A percentile compares a stretch with the other conserved stretches of the same genome.
phyloP scores from a whole-genome alignment of 805 yeast genomes.

The Candida broadrunensis region DNA sequence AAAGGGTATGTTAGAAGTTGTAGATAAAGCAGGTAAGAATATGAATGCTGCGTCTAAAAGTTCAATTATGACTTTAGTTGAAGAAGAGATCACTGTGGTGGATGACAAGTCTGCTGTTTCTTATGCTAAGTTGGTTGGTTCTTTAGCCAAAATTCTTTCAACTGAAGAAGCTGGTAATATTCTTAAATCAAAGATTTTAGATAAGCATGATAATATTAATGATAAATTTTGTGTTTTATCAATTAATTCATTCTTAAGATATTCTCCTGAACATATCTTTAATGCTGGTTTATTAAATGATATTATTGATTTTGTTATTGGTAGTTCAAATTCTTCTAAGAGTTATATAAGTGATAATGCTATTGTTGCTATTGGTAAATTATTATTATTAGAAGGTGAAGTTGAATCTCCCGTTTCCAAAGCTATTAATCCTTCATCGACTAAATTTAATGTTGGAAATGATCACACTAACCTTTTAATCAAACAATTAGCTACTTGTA shows the following conservation, averaged over 20 bases:
- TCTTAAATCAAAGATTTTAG: conserved; percentile 57
- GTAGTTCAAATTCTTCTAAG: conserved; percentile 38
- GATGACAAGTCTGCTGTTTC: conserved; percentile 68
- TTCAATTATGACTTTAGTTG: conserved; percentile 68
- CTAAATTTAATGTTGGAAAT: conserved; percentile 38
- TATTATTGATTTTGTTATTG: conserved; percentile 47
- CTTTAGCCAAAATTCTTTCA: conserved; percentile 65
- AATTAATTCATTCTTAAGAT: conserved; percentile 75
- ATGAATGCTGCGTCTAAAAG: conserved; percentile 72
- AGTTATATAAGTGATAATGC: conserved; percentile 72
- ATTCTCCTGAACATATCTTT: conserved; percentile 66
- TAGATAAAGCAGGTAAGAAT: conserved; percentile 71
- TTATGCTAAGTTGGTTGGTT: conserved; percentile 76
- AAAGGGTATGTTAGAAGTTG: conserved; percentile 80
- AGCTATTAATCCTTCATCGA: conserved; percentile 7
- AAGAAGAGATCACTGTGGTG: conserved; percentile 54
- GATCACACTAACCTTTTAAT: conserved; percentile 43
- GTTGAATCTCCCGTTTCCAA: conserved; percentile 19
- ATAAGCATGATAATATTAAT: conserved; percentile 39
- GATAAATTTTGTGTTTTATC: conserved; percentile 65
- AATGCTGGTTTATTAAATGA: conserved; percentile 48
- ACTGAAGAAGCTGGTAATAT: conserved; percentile 62
- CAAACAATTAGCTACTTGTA: conserved; percentile 46
- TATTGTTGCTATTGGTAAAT: conserved; percentile 76
- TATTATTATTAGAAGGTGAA: conserved; percentile 54